Evolutionary conservation across 331 rosid genomes (phyloP), one percentile per base, ranked within the genome.

Genomic region (Quercus tomentella): DNA sequence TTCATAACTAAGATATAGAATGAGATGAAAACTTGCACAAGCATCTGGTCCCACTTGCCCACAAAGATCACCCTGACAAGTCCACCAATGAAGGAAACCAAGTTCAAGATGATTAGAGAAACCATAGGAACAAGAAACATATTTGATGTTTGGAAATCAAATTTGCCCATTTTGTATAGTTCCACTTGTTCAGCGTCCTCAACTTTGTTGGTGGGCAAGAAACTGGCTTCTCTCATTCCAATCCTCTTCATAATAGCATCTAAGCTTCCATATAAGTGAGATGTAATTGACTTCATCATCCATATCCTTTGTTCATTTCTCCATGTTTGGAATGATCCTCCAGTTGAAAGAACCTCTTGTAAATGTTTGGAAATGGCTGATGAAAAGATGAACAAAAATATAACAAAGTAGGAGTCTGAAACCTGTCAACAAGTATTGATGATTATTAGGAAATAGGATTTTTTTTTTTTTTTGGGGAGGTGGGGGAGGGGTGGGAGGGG

Each of bases 251-350:
- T 63, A 43, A 87, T 8, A 78, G 88, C 91, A 80, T 92, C 93
- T 83, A 89, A 69, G 75, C 92, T 77, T 76, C 93, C 91, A 83
- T 88, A 88, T 10, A 79, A 76, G 56, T 90, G 73, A 26, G 85
- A 83, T 4, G 94, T 91, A 17, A 75, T 73, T 55, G 91, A 83
- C 74, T 81, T 93, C 25, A 93, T 85, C 96, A 93, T 90, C 98
- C 97, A 93, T 6, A 87, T 75, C 73, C 95, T 83, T 20, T 87
- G 94, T 75, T 91, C 97, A 58, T 88, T 88, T 54, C 87, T 74
- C 92, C 92, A 86, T 35, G 86, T 68, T 2, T 41, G 70, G 9
- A 83, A 15, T 58, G 92, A 76, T 55, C 87, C 90, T 45, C 94
- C 90, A 20, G 88, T 83, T 80, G 75, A 6, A 70, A 85, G 35